Base-by-base conservation (phyloP, 2,329 filamentous ascomycete species). In the Fusarium armeniacum region DNA sequence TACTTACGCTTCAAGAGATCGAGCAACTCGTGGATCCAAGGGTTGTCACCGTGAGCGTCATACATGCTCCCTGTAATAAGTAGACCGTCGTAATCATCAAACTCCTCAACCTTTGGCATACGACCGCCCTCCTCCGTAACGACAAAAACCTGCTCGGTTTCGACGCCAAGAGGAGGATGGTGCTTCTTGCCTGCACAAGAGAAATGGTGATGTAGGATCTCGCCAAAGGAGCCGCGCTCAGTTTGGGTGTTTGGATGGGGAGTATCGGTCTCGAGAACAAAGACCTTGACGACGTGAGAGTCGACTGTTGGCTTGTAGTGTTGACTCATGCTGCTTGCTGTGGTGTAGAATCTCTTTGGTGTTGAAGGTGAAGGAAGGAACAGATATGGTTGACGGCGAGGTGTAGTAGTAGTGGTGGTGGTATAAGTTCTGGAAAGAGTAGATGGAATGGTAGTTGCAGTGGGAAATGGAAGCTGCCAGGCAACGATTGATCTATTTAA, bases 11-110 rank as follows among this genome's bases (percentile, higher is more conserved):
- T 79, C 11, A 89, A 77, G 13, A 88, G 78, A 1, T 88, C 86
- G 10, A 94, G 86, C 3, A 94, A 83, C 58, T 89, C 89, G 45
- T 90, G 73, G 54, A 94, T 93, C 93, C 93, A 96, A 0, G 88
- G 86, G 38, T 89, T 83, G 60, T 91, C 83, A 43, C 90, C 91
- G 73, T 90, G 93, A 0, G 92, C 88, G 75, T 92, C 91, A 76
- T 88, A 85, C 79, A 86, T 89, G 86, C 82, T 83, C 4, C 93
- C 93, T 2, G 90, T 91, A 53, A 95, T 84, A 36, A 96, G 79
- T n/a, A 96, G 81, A 1, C 89, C 92, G 80, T 95, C 90, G 30
- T 93, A 84, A 15, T 87, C 82, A 1, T 91, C 86, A 38, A 89
- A 83, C 8, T 87, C 85, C 3, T 82, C 78, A 5, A 78, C 76